Percentiles rank a stretch among this genome's conserved stretches.
Conservation (phyloP, 805 yeast genomes). For the Blastobotrys chiropterorum region DNA sequence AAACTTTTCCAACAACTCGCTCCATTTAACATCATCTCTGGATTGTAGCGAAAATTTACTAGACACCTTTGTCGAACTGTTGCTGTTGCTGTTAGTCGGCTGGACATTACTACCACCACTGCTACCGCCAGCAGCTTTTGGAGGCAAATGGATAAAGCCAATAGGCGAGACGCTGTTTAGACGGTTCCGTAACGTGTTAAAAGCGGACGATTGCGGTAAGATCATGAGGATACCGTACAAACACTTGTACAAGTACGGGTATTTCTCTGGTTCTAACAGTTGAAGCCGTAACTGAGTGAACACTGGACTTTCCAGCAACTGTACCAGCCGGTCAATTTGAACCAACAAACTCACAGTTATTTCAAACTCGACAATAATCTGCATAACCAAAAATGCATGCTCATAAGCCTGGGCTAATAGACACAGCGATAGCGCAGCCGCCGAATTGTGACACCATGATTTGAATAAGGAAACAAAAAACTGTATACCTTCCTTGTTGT, state of each 20-base stretch:
- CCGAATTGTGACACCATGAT: conserved; percentile 89
- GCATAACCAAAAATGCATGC: conserved; percentile 75
- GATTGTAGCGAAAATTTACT: conserved; percentile 10
- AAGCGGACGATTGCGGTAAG: conserved; percentile 89
- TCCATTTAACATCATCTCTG: conserved; percentile 33
- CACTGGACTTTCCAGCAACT: conserved; percentile 85
- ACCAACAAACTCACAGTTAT: conserved; percentile 71
- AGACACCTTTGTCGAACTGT: not conserved
- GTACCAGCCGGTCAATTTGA: conserved; percentile 85
- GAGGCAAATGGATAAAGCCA: conserved; percentile 27
- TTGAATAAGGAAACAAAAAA: conserved; percentile 72
- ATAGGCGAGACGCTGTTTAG: conserved; percentile 48
- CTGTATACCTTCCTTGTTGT: conserved; percentile 54
- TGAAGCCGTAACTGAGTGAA: conserved; percentile 83
- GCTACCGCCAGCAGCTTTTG: conserved; percentile 12
- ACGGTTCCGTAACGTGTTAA: conserved; percentile 71
- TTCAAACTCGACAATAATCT: conserved; percentile 76
- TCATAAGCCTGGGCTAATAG: conserved; percentile 83
- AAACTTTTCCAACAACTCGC: conserved; percentile 43
- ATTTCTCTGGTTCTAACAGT: conserved; percentile 75
- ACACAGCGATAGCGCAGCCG: conserved; percentile 81
- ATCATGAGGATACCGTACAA: conserved; percentile 90
- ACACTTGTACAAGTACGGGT: conserved; percentile 78
- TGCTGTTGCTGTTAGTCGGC: not conserved
- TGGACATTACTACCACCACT: conserved; percentile 13